A percentile compares a stretch with the other conserved stretches of the same genome.
Conservation (phyloP, 768 basidiomycete species). For the Cubamyces lactineus region DNA sequence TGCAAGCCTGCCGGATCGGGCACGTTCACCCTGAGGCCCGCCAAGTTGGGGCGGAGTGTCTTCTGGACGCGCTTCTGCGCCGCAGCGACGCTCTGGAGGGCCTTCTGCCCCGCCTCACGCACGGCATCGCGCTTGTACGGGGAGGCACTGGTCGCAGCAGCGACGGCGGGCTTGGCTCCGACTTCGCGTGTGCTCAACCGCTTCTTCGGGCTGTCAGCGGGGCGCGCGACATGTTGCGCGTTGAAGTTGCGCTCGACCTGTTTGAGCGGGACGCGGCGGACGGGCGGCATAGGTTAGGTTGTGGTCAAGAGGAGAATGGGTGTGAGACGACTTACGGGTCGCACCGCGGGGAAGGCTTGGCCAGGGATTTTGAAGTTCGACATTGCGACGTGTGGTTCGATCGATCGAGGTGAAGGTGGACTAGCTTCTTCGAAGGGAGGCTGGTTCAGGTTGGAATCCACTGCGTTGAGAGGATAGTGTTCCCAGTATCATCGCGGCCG, state of each 20-base stretch:
- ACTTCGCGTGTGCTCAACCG: not conserved
- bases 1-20: too few relatives aligned
- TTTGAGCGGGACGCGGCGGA: not conserved
- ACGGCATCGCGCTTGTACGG: too few relatives aligned
- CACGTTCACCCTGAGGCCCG: too few relatives aligned
- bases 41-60: not conserved
- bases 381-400: not conserved
- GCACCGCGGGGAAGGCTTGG: not conserved
- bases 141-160: too few relatives aligned
- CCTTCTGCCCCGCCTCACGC: too few relatives aligned
- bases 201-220: not conserved
- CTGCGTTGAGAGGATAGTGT: conserved; percentile 4
- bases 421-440: not conserved
- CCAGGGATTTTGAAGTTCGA: not conserved
- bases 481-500: not conserved
- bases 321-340: not conserved
- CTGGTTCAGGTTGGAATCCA: not conserved
- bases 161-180: not conserved
- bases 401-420: not conserved
- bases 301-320: not conserved
- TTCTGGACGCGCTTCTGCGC: not conserved
- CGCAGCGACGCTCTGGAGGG: not conserved
- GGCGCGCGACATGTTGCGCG: not conserved
- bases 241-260: not conserved
- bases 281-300: not conserved